Base-by-base conservation (phyloP, 2,329 filamentous ascomycete species). In the Fusarium musae region DNA sequence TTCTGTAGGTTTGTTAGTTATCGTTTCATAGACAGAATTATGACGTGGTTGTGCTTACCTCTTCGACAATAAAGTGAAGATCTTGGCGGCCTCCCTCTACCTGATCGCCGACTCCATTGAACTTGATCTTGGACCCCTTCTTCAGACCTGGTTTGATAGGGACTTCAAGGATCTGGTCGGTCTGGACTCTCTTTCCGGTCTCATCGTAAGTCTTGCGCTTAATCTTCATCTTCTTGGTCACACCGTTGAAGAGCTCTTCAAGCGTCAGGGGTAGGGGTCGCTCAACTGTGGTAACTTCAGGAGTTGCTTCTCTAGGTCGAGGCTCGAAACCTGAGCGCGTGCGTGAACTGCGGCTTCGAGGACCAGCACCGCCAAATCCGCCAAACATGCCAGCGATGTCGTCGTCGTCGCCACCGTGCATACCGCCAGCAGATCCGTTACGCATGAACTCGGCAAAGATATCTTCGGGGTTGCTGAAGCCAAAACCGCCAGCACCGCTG, bases 61-160 rank as follows among this genome's bases (percentile, higher is more conserved):
- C 96, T 83, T 95, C 93, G 28, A 99, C 90, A 66, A 99, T 92
- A 78, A 99, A 97, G 82, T 98, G 95, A 59, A 99, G 84, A 83
- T 99, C 96, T 82, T 99, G 96, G 66, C 95, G 93, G 19, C 96
- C 96, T 46, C 96, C 96, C 80, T 98, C 96, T 70, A 97, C 95
- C 82, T 98, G 95, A 82, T 99, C 96, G 16, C 96, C 96, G n/a
- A 99, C 95, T 46, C 96, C 95, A 79, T 93, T 93, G 81, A 97
- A 99, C 84, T 98, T 98, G 83, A 99, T 97, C 87, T 98, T 99
- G 79, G 94, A 97, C 36, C 96, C 96, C 77, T 97, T 95, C 85
- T 98, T 98, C 83, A 98, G 85, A 66, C 96, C 96, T 10, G 94
- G 92, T 85, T 98, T 98, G 84, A 99, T 97, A 52, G 95, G 94